phyloP scores from a whole-genome alignment of 2,329 filamentous ascomycete species.

The Sporothrix pallida region DNA sequence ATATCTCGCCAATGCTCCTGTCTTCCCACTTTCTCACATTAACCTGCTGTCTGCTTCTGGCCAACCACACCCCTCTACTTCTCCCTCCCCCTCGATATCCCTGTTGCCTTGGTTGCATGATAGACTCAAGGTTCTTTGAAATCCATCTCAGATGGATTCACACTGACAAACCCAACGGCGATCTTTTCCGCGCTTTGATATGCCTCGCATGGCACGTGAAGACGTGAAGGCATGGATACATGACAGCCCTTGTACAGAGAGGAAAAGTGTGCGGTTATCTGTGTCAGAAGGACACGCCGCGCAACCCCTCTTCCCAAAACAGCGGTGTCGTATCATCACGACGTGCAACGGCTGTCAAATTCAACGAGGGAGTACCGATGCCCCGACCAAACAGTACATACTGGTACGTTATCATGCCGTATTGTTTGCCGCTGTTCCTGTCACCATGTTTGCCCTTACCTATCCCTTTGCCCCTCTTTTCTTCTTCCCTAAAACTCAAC shows the following conservation, averaged over 20 bases:
- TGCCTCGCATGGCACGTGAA: slow-evolving; percentile 8
- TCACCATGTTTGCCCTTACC: not conserved
- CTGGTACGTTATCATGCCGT: not conserved
- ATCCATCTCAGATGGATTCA: not conserved
- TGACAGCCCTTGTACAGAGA: no score
- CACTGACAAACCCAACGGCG: not conserved
- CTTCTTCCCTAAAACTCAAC: not conserved
- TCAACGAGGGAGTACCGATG: not conserved
- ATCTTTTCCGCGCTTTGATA: not conserved
- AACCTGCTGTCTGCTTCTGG: not conserved
- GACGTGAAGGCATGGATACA: not conserved
- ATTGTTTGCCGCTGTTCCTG: not conserved
- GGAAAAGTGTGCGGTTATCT: not conserved
- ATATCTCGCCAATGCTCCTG: not conserved
- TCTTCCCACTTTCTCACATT: slow-evolving; percentile 11
- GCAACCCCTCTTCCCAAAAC: not conserved
- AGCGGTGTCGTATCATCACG: slow-evolving; percentile 19
- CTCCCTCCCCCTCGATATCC: not conserved
- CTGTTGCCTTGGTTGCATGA: not conserved
- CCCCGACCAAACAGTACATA: no score
- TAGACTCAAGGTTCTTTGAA: not conserved
- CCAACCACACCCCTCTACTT: not conserved
- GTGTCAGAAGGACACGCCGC: not conserved
- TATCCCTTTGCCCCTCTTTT: not conserved
- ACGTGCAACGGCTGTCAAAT: not conserved